Base-by-base conservation (phyloP, 106 monocot genomes). In the Dactylorhiza incarnata region DNA sequence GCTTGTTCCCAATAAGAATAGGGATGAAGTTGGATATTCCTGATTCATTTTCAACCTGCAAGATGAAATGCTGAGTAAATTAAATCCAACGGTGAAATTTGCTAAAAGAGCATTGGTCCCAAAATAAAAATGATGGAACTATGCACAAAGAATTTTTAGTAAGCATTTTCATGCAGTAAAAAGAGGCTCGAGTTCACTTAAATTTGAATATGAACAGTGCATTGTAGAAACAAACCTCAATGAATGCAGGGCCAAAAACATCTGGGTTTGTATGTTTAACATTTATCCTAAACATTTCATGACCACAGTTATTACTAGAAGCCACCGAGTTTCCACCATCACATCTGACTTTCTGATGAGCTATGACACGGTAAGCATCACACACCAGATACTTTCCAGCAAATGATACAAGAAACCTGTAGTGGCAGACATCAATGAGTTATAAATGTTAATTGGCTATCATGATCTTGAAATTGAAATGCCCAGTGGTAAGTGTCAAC, bases 21-120 rank as follows among this genome's bases (percentile, higher is more conserved):
- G 93, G 88, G 59, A 93, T 82, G 78, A 96, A 96, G 55, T 96
- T 96, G 45, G 95, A 96, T 50, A 93, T 53, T 59, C 95, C 95
- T 77, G 85, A 87, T 72, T 82, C 84, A 55, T 96, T 96, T 70
- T 96, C 95, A 73, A 96, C 93, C 95, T 96, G 68, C 65, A 87
- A 82, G 71, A 62, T 25, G 48, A 22, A 79, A 72, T 58, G 49
- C 6, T 3, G 2, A 79, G 4, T 0, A 69, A 45, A 45, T 45
- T 9, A 69, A 69, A 69, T 69, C 17, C 69, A 69, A 45, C 5
- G n/a, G 69, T 6, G 7, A 69, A 69, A 45, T 24, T 7, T 17
- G 69, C 11, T 45, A 66, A 66, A 66, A 66, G 66, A 66, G 2
- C 12, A 29, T 69, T 69, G 69, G 17, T n/a, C 45, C 43, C 24